Base-by-base conservation (phyloP, 371 early-diverging fungal species). In the Mortierella sp. region DNA sequence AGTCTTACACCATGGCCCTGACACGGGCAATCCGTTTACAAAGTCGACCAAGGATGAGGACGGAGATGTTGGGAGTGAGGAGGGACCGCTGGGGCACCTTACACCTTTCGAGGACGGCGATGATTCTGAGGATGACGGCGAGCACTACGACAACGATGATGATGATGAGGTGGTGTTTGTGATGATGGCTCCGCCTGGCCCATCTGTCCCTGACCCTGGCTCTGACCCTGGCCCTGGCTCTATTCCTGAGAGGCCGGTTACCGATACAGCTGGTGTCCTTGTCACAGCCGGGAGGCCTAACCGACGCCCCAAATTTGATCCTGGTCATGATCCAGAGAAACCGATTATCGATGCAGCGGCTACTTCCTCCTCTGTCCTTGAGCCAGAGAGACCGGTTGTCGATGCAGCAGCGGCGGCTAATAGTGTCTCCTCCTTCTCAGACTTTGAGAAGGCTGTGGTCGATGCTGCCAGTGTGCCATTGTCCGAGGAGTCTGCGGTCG, bases 141-240 rank as follows among this genome's bases (percentile, higher is more conserved):
- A 16, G 47, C 22, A 1, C 2, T 47, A 22, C 14, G 19, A 11
- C 22, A 22, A 22, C 13, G 14, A n/a, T 58, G 34, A 61, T 37
- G 73, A 66, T 2, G 63, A 34, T 24, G 63, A 71, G 7, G 71
- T 43, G 4, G 70, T 75, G 7, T 29, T 66, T 44, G 44, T 71
- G 40, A 75, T 61, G 72, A 55, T 64, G 64, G 50, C 70, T 31
- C 74, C 71, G 19, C 66, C 64, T 5, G 22, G 31, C 19, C 39
- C 31, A 9, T 39, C 55, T 64, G 41, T 9, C 8, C 52, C 68
- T 24, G 44, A 26, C 6, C 47, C 47, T 47, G 47, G 14, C 4
- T 4, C 6, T 3, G 34, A 58, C 19, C 58, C 58, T 31, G 58
- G 58, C 10, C 58, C 58, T 58, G 1, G 10, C 4, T 19, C 34